phyloP scores from a whole-genome alignment of 208 protist genomes.

The Leishmania amazonensis region DNA sequence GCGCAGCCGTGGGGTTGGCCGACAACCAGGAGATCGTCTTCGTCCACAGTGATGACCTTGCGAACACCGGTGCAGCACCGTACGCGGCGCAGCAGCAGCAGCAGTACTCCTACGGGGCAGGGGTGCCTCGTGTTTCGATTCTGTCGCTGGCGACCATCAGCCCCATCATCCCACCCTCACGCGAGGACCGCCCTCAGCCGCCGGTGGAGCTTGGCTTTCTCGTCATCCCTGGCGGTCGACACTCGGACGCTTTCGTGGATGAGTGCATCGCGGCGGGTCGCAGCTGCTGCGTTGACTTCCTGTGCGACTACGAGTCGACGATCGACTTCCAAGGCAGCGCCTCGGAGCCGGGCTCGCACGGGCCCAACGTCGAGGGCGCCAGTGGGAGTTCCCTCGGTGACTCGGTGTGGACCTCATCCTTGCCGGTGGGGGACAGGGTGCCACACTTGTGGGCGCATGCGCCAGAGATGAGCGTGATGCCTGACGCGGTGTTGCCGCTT shows the following conservation, averaged over 20 bases:
- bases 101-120: background rate
- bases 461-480: conserved; percentile 25
- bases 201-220: conserved; percentile 62
- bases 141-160: conserved; percentile 6
- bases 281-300: conserved; percentile 78
- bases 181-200: conserved; percentile 22
- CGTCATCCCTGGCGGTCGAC: conserved; percentile 53
- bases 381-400: conserved; percentile 10
- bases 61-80: background rate
- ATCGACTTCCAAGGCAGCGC: conserved; percentile 16
- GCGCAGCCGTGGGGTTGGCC: background rate
- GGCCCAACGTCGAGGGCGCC: background rate
- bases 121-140: background rate
- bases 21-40: background rate
- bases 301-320: conserved; percentile 68
- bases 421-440: no score
- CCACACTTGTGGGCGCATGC: background rate
- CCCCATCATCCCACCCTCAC: conserved; percentile 11
- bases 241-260: conserved; percentile 81
- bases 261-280: conserved; percentile 59
- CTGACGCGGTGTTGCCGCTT: conserved; percentile 56
- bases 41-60: background rate
- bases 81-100: background rate
- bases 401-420: background rate
- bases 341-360: background rate